A percentile compares a stretch with the other conserved stretches of the same genome.
Evolutionary conservation across 2,329 filamentous ascomycete genomes (phyloP).

Genomic region (Magnaporthiopsis poae): DNA sequence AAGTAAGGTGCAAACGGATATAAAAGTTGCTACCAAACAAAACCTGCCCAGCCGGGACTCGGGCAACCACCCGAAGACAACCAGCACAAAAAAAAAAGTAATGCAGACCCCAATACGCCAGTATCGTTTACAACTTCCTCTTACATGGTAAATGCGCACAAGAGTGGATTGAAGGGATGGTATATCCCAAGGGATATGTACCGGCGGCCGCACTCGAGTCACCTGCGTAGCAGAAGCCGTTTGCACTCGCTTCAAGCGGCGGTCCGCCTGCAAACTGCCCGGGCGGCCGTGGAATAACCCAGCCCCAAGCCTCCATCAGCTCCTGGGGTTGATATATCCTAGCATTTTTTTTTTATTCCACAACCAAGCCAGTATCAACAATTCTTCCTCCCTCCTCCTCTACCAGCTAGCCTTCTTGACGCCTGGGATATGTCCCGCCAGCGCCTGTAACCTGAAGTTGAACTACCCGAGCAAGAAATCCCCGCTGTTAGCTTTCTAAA

Average conservation of each 20-base stretch:
- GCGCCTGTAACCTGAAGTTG: conserved; percentile 83
- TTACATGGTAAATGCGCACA: too few species aligned
- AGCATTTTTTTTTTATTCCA: not conserved
- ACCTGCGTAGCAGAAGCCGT: not conserved
- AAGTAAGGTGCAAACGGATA: not conserved
- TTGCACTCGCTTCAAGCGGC: not conserved
- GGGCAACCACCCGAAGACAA: not conserved
- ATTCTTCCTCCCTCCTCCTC: not conserved
- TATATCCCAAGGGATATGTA: too few species aligned
- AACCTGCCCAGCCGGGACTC: not conserved
- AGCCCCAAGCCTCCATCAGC: not conserved
- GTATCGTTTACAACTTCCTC: not conserved
- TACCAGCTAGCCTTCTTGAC: conserved; percentile 98
- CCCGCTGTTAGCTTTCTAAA: not conserved
- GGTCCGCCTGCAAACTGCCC: not conserved
- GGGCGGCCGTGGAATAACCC: not conserved
- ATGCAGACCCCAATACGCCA: not conserved
- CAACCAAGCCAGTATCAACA: not conserved
- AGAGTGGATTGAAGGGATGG: too few species aligned
- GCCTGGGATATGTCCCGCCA: conserved; percentile 76
- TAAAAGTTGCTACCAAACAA: not conserved
- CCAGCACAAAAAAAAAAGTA: not conserved
- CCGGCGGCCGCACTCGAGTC: not conserved
- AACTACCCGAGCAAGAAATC: conserved; percentile 46
- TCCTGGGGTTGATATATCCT: not conserved